Evolutionary conservation across 768 basidiomycete genomes (phyloP), one percentile per base, ranked within the genome.

Genomic region (Boletellus emodensis): DNA sequence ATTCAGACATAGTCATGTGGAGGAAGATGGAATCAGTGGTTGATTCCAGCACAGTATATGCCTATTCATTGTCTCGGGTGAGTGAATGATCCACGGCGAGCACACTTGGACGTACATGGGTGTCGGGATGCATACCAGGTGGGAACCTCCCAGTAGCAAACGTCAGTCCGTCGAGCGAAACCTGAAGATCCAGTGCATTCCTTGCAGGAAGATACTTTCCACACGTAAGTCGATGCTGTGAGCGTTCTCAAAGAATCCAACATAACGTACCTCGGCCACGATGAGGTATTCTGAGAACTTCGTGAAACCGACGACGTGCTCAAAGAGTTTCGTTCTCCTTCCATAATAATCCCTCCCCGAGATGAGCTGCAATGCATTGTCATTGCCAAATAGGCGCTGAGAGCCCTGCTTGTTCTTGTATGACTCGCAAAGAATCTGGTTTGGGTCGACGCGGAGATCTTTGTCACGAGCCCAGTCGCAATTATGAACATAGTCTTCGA

Each of bases 201-300:
- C 73, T 76, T 42, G 71, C 55, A 5, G 78, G 74, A 11, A 81
- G 69, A 59, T 81, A 76, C 83, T 84, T 52, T 42, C 30, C 30
- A 20, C 12, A 52, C 13, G 33, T 48, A 11, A 54, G 36, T 34
- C 76, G 78, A 51, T 4, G 49, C 33, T 28, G 0, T 24, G 28
- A n/a, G 1, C 6, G n/a, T 46, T 24, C 14, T 28, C 13, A 26
- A 4, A 48, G 12, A 7, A 7, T 11, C 13, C 6, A 30, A 33
- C 17, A 18, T 9, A 24, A 61, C 83, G 46, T 37, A 96, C 92
- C 78, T 94, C 87, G 20, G 95, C 96, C 28, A 97, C 95, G 40
- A 98, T 84, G 65, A 98, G 76, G 66, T 89, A 99, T 72, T 99
- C 92, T 0, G 91, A 91, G 69, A 99, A 99, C 71, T 93, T 94